phyloP scores from a whole-genome alignment of 176 grass and related monocot species.

The Oryza punctata region DNA sequence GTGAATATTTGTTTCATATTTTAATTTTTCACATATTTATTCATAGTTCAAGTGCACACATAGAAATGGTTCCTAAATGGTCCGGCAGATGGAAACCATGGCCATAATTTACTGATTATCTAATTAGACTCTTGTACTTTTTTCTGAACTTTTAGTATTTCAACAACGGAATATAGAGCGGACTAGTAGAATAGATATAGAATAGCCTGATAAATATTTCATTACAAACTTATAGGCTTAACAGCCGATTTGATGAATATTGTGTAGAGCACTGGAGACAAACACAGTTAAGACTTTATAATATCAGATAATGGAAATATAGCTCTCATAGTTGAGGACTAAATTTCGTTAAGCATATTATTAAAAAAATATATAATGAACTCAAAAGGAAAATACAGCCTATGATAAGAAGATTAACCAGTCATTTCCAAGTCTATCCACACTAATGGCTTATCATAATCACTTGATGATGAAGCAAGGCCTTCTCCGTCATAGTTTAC shows the following conservation, averaged over 20 bases:
- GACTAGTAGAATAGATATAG: not conserved
- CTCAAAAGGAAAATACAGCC: slow-evolving; percentile 7
- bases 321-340: not conserved
- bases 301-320: not conserved
- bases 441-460: slow-evolving; percentile 70
- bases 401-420: slow-evolving; percentile 35
- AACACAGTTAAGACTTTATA: not conserved
- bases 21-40: not conserved
- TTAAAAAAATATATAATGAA: not conserved
- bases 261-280: not conserved
- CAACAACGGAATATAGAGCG: no score
- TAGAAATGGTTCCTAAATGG: not conserved
- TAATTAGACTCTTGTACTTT: no score
- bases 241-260: not conserved
- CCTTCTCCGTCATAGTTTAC: slow-evolving; percentile 35
- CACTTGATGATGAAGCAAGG: slow-evolving; percentile 41
- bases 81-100: not conserved
- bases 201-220: not conserved
- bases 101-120: not conserved
- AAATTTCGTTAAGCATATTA: not conserved
- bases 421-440: slow-evolving; percentile 96
- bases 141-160: no score
- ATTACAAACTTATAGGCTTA: not conserved
- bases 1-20: not conserved
- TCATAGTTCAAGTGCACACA: not conserved